Evolutionary conservation across 2,329 filamentous ascomycete species (phyloP), one percentile per base, ranked within the genome.

Genomic region (Beauveria rudraprayagi): DNA sequence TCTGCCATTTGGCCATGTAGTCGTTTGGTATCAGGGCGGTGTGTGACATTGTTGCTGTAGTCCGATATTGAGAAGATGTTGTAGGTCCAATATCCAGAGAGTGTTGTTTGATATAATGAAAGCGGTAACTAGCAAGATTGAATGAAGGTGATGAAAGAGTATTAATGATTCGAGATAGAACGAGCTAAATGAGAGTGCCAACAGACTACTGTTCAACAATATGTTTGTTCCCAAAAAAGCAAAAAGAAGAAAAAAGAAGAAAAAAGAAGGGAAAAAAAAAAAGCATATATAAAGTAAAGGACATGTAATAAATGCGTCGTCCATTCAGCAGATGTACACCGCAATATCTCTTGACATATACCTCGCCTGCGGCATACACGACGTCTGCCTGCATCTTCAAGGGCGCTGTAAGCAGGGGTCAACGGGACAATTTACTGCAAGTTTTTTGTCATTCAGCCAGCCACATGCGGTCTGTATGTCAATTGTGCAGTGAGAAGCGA

Each of bases 1-100:
- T 47, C n/a, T 56, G 54, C 54, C 54, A 56, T 34, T 40, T 56
- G n/a, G 14, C 17, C 28, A 56, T 56, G 17, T 47, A 34, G 54
- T 56, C 30, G 40, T 56, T 24, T 16, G 53, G 53, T 22, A 56
- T 56, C 1, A 44, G 40, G 19, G 24, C 24, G 1, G 53, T 34
- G 53, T 41, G 53, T 14, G 53, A 34, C 53, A 56, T 56, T 14
- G 14, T 16, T 2, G 11, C 14, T 16, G 34, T 14, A 37, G 34
- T 5, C 14, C 34, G 34, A 16, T 37, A 16, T 37, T 3, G 34
- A 37, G 34, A 16, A 14, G 34, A 16, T 37, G 6, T 6, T 16
- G 34, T 37, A 14, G 30, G 10, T 5, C 3, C 1, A 34, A 5
- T 14, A 34, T 34, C 10, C 30, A 9, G 28, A 28, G 28, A 30